These are phyloP conservation scores for Taiwanofungus camphoratus DNA, from an alignment of 1,284 basidiomycete genomes.

Conservation along the genomic window DNA sequence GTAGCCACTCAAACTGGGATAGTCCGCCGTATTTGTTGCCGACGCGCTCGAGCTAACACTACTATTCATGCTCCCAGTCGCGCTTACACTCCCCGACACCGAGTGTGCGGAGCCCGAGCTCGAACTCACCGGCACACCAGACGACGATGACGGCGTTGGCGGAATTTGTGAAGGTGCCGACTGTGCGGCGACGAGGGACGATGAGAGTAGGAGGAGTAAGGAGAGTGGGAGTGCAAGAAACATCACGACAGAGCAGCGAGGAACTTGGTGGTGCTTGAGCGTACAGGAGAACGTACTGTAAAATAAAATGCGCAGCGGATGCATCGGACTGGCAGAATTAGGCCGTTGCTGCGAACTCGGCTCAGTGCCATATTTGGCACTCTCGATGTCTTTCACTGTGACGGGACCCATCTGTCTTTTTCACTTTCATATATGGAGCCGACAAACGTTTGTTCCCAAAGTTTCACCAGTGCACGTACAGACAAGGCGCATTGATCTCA, in stretches of 20 bases:
- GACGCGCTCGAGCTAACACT: background rate
- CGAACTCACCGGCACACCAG: background rate
- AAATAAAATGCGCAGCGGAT: too few species aligned
- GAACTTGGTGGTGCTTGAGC: background rate
- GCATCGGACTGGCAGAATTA: too few species aligned
- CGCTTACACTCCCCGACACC: background rate
- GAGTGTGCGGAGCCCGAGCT: background rate
- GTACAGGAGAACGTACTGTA: too few species aligned
- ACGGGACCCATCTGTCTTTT: too few species aligned
- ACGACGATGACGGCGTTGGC: background rate
- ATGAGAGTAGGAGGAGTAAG: background rate
- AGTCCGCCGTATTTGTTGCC: slow-evolving; percentile 7
- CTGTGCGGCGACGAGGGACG: background rate
- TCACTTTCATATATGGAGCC: too few species aligned
- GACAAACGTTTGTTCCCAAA: too few species aligned
- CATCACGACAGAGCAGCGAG: background rate
- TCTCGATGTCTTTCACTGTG: too few species aligned
- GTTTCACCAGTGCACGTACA: too few species aligned
- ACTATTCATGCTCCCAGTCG: background rate
- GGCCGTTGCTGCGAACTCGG: too few species aligned
- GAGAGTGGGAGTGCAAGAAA: background rate
- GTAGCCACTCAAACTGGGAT: slow-evolving; percentile 9
- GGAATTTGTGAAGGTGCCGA: background rate
- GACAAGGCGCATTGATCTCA: too few species aligned
- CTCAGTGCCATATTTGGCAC: too few species aligned